Evolutionary conservation across 2,329 filamentous ascomycete genomes (phyloP), one percentile per base, ranked within the genome.

Genomic region (Bipolaris cookei): DNA sequence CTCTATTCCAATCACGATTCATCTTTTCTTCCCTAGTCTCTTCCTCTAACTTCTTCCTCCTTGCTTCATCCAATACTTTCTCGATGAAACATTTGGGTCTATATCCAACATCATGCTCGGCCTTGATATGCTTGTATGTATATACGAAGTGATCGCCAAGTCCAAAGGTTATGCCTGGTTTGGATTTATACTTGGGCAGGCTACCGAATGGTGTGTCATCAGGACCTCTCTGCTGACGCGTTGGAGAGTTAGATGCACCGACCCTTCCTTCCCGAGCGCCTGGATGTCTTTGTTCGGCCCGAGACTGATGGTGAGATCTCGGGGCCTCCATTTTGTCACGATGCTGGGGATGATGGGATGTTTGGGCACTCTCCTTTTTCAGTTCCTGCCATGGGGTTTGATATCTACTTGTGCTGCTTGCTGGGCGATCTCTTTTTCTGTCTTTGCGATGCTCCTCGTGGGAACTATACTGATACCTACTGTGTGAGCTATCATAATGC

Each of bases 121-220:
- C 63, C 25, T 65, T 63, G 21, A 69, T 62, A 32, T 72, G 68
- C 16, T 55, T 55, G n/a, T 66, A 65, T 2, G 64, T 66, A 1
- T 64, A 62, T 51, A 57, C 58, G 1, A 64, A 35, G 32, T 72
- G 66, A 8, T 61, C 50, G 2, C 55, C 54, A 4, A 71, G 37
- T 1, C 68, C 67, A 10, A 68, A 38, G 2, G 61, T 64, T n/a
- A 60, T 54, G 1, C 51, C 59, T 18, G 30, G 54, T 16, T 65
- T 68, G 14, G 52, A 39, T 23, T 62, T 58, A 28, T 61, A 66
- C 23, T 48, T 63, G 0, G 70, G 70, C 2, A 62, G 48, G n/a
- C 18, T 55, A 10, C 52, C 68, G 13, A 60, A 67, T 2, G 38
- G 62, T 5, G 61, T 69, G 8, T 60, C 61, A 20, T 67, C 65